Conservation (phyloP, 257 asterid species). For the Solanum clarkiae region DNA sequence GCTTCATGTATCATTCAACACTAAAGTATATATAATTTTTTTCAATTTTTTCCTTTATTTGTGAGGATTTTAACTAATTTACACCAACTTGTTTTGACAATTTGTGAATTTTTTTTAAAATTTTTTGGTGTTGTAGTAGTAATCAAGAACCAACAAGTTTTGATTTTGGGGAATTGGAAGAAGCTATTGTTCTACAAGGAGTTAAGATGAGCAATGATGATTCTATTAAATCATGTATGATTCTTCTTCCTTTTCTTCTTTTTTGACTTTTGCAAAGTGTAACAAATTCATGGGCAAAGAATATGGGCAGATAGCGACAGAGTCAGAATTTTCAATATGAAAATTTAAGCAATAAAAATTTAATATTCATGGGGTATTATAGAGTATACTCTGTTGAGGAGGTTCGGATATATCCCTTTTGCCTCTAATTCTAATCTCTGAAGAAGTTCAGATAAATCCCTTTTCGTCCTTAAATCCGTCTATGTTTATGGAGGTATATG, state of each 20-base stretch:
- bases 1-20: constrained; percentile 36
- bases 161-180: constrained; percentile 88
- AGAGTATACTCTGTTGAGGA: background rate
- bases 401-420: background rate
- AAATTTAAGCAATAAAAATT: background rate
- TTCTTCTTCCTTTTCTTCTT: background rate
- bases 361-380: background rate
- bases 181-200: constrained; percentile 73
- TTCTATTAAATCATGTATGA: constrained; percentile 61
- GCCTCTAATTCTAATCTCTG: background rate
- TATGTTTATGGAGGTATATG: background rate
- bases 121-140: constrained; percentile 2
- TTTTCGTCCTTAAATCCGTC: background rate
- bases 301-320: accelerated
- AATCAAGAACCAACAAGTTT: constrained; percentile 61
- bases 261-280: constrained; percentile 38
- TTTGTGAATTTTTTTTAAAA: background rate
- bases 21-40: background rate
- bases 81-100: background rate
- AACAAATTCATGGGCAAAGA: constrained; percentile 9
- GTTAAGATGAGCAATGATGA: constrained; percentile 40
- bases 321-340: background rate
- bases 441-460: background rate
- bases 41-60: background rate
- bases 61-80: background rate